Percentiles rank a stretch among this genome's conserved stretches.
Conservation (phyloP, 2,329 filamentous ascomycete genomes). For the Epicoccum sorghinum region DNA sequence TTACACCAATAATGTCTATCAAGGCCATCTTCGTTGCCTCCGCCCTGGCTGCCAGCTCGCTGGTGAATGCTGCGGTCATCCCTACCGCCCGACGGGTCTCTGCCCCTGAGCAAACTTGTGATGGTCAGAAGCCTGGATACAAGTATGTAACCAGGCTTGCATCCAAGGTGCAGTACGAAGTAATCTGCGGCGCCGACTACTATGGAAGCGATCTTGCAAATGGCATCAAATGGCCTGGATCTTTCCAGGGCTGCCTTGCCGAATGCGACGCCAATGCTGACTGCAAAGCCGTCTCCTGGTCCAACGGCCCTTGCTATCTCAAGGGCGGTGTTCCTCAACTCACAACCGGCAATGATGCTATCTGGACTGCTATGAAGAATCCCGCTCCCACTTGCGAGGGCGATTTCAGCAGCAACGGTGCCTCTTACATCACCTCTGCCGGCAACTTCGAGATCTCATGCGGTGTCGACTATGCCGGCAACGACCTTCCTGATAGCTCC, state of each 20-base stretch:
- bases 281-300: background rate
- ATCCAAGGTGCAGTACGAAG: background rate
- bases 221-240: background rate
- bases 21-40: background rate
- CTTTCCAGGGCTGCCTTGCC: slow-evolving; percentile 1
- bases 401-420: background rate
- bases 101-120: background rate
- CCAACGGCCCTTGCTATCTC: slow-evolving; percentile 1
- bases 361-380: slow-evolving; percentile 6
- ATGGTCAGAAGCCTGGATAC: background rate
- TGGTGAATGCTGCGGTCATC: background rate
- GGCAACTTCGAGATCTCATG: slow-evolving; percentile 4
- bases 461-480: slow-evolving; percentile 2
- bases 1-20: background rate
- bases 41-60: background rate
- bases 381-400: background rate
- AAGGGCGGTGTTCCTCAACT: background rate
- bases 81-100: background rate
- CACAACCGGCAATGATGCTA: background rate
- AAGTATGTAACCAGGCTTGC: background rate
- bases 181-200: slow-evolving; percentile 1
- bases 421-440: background rate
- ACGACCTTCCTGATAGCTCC: background rate
- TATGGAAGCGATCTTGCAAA: background rate
- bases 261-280: background rate